Evolutionary conservation across 176 grass and related monocot species (phyloP), one percentile per base, ranked within the genome.

Genomic region (Oryza glaberrima): DNA sequence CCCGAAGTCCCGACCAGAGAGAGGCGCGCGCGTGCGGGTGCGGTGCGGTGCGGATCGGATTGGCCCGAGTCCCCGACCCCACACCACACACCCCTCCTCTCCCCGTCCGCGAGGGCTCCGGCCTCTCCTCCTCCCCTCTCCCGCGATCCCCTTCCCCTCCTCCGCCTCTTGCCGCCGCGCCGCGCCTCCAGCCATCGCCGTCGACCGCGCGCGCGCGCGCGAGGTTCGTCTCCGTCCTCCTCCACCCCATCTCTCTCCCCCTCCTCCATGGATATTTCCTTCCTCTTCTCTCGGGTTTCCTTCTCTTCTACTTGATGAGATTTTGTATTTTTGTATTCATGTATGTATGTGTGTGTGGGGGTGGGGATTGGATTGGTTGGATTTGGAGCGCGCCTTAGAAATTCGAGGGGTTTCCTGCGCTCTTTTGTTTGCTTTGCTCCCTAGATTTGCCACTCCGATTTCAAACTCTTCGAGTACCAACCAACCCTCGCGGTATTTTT

Each of bases 121-220:
- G 47, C 13, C 34, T 32, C 81, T 20, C 46, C 79, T 14, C 65
- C 65, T 22, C 22, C 22, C 22, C 22, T 22, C 78, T 38, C 70
- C 81, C 72, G 72, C 61, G 73, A 77, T 84, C 82, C 73, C 82
- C 73, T 84, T 69, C 82, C 82, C 19, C 69, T 40, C 38, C 38
- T 40, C 38, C 38, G 38, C 38, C 7, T 44, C 13, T 38, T 69
- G 77, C 28, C 44, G 84, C 67, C 52, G 38, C 38, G 36, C n/a
- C 52, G 28, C 35, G 16, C 3, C 19, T 10, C 51, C 1, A 3
- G 48, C 12, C 16, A 23, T 22, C 79, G 28, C 68, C 67, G 12
- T 49, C 47, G 13, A 49, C 12, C 26, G 26, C 36, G 36, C 38
- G 38, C 20, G 38, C 38, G 38, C 20, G 7, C 67, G 6, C 34